phyloP scores from a whole-genome alignment of 441 rosid genomes.

The Melastoma candidum region DNA sequence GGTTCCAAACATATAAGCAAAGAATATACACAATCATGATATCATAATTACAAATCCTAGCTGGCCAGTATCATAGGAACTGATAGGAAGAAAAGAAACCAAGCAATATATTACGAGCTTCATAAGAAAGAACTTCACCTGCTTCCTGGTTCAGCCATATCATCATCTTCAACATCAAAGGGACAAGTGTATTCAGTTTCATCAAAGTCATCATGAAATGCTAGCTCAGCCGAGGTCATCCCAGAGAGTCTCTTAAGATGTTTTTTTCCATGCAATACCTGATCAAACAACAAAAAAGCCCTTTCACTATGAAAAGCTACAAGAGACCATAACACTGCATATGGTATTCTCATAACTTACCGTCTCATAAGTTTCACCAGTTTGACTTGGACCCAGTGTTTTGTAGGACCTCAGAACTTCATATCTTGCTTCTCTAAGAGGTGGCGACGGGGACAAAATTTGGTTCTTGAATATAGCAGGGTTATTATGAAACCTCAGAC shows the following conservation, averaged over 20 bases:
- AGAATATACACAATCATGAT: too few relatives aligned
- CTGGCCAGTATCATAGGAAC: too few relatives aligned
- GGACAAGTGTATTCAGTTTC: constrained; percentile 66
- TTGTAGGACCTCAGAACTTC: constrained; percentile 30
- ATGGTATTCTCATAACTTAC: constrained; percentile 21
- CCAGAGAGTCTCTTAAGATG: constrained; percentile 41
- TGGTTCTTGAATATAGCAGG: constrained; percentile 36
- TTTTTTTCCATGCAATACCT: constrained; percentile 39
- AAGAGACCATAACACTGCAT: too few relatives aligned
- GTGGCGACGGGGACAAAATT: constrained; percentile 48
- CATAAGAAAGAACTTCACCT: constrained; percentile 32
- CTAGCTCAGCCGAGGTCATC: constrained; percentile 42
- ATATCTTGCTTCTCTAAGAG: constrained; percentile 32
- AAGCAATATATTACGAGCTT: too few relatives aligned
- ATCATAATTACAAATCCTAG: too few relatives aligned
- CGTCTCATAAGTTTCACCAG: constrained; percentile 48
- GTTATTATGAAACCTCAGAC: constrained; percentile 25
- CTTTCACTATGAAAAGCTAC: too few relatives aligned
- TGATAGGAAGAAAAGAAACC: too few relatives aligned
- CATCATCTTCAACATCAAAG: constrained; percentile 73
- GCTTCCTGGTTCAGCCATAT: constrained; percentile 43
- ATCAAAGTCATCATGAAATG: constrained; percentile 65
- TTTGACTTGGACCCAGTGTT: constrained; percentile 27
- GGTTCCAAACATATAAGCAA: too few relatives aligned
- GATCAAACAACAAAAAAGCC: too few relatives aligned